Base-by-base conservation (phyloP, 1,139 yeast species). In the Saccharomycopsis phalli region DNA sequence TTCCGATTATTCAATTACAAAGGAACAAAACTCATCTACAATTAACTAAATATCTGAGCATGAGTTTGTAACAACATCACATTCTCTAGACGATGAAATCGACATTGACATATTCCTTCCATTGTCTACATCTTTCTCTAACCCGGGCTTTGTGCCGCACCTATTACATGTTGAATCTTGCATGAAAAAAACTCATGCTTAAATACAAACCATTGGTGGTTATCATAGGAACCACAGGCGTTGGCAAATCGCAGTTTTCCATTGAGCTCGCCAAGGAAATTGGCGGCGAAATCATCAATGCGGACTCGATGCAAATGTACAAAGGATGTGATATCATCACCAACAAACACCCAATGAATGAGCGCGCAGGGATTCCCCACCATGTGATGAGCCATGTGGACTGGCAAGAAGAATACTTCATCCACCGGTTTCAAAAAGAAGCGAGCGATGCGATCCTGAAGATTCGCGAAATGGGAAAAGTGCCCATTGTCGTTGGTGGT, bases 301-400 rank as follows among this genome's bases (percentile, higher is more conserved):
- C 95, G 0, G 99, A 91, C 58, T 86, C 97, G 3, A 88, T 91
- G 96, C 98, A 93, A 60, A 83, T 91, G 60, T 91, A 91, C 58
- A 61, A 66, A 30, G 78, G 74, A 1, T 61, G 78, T 2, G 87
- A 82, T 18, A 73, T 74, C 22, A 84, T 91, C 49, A 86, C 98
- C 28, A 93, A 93, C 56, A 91, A 91, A 53, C 97, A 88, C 52
- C 97, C 98, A 0, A 45, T 80, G 1, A 65, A 62, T 0, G 96
- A 91, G 50, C 65, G 95, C 30, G 66, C 69, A 4, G 87, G 83
- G 0, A 57, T 91, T 0, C 68, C 75, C 0, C 99, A 91, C 54
- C 95, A 88, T 63, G 76, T 93, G 1, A 79, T 91, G 72, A 78
- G 91, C 50, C 93, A 86, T 58, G 74, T 84, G 1, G 62, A 62